Base-by-base conservation (phyloP, 2,329 filamentous ascomycete species). In the Zymoseptoria ardabiliae region DNA sequence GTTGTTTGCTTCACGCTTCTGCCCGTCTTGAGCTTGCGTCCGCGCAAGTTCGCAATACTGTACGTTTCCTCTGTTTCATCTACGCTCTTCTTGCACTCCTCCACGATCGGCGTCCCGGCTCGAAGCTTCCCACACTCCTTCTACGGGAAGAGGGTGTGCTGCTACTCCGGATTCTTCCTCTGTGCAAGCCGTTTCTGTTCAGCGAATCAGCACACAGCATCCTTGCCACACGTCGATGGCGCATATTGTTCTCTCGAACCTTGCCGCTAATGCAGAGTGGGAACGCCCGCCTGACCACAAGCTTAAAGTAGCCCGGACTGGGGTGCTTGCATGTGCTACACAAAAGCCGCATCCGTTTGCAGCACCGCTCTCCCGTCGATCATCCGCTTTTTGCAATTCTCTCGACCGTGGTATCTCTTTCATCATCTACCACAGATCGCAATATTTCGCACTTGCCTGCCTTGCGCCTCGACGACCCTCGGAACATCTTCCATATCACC, bases 31-130 rank as follows among this genome's bases (percentile, higher is more conserved):
- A 83, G 89, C 66, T 76, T 91, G 65, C 86, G 83, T 73, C 92
- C 93, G 67, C 85, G 89, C 76, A 99, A 97, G 81, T 97, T 99
- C 80, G 92, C 93, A 58, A 91, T 96, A 66, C 76, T 97, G 94
- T 97, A 86, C 89, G 93, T 93, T 63, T 66, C 54, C 58, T 54
- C 56, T 62, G 93, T 93, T 63, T 66, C 55, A 61, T 54, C 57
- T 61, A 58, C 51, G 25, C 53, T 53, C 25, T 56, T 55, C 25
- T 53, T 56, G 35, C 49, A 54, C 50, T 60, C 41, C 58, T 61
- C 30, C 35, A n/a, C 35, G 35, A 45, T 45, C 64, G 56, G 57
- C 45, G 54, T 56, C 59, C 58, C 53, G 50, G 55, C 48, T 57
- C n/a, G 22, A 56, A 58, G 50, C 51, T 55, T 60, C 50, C 28